phyloP scores from a whole-genome alignment of 2,329 filamentous ascomycete species.

The Davidsoniella neocaledoniae region DNA sequence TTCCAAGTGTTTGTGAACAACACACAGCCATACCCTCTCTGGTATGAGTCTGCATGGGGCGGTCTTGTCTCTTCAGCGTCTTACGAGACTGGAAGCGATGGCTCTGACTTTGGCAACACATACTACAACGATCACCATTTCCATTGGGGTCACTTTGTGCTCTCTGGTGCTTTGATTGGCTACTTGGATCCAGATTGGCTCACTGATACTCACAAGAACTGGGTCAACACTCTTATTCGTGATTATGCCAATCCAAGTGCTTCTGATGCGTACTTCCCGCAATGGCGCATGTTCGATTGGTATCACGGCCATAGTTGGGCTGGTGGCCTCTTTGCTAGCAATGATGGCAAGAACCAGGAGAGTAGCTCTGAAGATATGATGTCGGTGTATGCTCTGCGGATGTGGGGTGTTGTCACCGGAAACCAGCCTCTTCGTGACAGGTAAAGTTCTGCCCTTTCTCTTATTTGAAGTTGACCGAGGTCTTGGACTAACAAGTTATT shows the following conservation, averaged over 20 bases:
- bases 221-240: slow-evolving; percentile 68
- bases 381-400: slow-evolving; percentile 73
- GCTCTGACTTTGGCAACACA: slow-evolving; percentile 77
- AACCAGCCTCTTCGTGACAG: slow-evolving; percentile 66
- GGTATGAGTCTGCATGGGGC: slow-evolving; percentile 59
- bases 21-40: slow-evolving; percentile 47
- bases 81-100: slow-evolving; percentile 50
- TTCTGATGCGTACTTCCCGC: slow-evolving; percentile 60
- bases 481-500: neutral
- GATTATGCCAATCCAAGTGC: slow-evolving; percentile 63
- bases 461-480: neutral
- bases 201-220: slow-evolving; percentile 47
- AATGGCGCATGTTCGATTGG: slow-evolving; percentile 79
- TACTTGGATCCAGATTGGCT: slow-evolving; percentile 65
- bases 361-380: slow-evolving; percentile 83
- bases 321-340: slow-evolving; percentile 53
- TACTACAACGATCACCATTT: slow-evolving; percentile 66
- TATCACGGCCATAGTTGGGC: slow-evolving; percentile 92
- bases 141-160: slow-evolving; percentile 79
- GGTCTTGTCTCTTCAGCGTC: slow-evolving; percentile 63
- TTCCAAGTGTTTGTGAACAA: slow-evolving; percentile 53
- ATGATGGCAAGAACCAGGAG: slow-evolving; percentile 69
- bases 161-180: slow-evolving; percentile 68
- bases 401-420: slow-evolving; percentile 75
- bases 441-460: slow-evolving; percentile 18